These are phyloP conservation scores for Gloeopeniophorella convolvens DNA, from an alignment of 768 basidiomycete species.

Conservation along the genomic window DNA sequence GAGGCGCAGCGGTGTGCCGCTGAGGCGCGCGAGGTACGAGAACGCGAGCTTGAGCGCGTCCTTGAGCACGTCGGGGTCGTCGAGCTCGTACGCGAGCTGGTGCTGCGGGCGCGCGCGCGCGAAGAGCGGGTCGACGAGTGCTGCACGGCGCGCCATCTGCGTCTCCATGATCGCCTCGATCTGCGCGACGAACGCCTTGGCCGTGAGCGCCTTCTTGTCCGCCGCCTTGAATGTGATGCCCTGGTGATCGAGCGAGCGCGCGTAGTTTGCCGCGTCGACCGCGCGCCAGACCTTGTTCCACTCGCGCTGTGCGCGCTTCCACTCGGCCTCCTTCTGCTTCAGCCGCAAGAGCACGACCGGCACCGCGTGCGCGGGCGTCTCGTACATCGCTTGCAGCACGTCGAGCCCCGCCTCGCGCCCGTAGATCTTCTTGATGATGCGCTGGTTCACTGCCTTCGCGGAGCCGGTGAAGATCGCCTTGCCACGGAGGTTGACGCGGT, in stretches of 20 bases:
- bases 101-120: conserved; percentile 60
- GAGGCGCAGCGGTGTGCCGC: conserved; percentile 77
- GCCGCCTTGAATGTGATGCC: conserved; percentile 82
- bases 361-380: conserved; percentile 81
- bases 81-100: conserved; percentile 75
- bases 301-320: conserved; percentile 94
- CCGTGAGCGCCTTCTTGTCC: conserved; percentile 79
- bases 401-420: conserved; percentile 79
- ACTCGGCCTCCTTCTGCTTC: conserved; percentile 97
- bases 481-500: conserved; percentile 73
- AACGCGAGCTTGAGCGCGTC: conserved; percentile 86
- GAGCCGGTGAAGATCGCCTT: conserved; percentile 85
- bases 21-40: conserved; percentile 87
- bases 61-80: conserved; percentile 70
- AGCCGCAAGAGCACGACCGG: conserved; percentile 84
- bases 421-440: conserved; percentile 96
- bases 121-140: conserved; percentile 44
- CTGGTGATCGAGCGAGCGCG: conserved; percentile 91
- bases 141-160: conserved; percentile 69
- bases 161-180: conserved; percentile 82
- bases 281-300: conserved; percentile 99
- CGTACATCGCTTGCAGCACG: conserved; percentile 84
- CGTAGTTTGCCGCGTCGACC: conserved; percentile 90
- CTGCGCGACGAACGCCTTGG: conserved; percentile 74
- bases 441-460: conserved; percentile 81